phyloP scores from a whole-genome alignment of 1,139 yeast genomes.

The Protomyces macrosporus region DNA sequence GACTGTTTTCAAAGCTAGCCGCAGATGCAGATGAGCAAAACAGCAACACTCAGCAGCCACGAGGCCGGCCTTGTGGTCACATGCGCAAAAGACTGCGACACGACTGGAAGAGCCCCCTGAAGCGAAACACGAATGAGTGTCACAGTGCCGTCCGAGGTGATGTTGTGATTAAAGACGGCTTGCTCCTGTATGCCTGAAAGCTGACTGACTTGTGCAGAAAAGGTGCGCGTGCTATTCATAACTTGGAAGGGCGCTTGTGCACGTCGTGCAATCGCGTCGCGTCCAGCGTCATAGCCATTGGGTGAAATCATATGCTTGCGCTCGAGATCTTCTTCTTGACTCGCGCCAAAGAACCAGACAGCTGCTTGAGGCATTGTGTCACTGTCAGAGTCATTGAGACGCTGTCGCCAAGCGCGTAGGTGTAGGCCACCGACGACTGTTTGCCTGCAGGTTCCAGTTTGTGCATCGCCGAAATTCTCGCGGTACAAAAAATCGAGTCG shows the following conservation, averaged over 20 bases:
- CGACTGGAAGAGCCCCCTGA: not conserved
- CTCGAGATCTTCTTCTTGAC: constrained; percentile 6
- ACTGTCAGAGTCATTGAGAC: not conserved
- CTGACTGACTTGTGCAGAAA: not conserved
- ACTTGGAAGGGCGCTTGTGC: not conserved
- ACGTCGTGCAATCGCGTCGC: constrained; percentile 11
- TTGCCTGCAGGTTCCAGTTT: constrained; percentile 6
- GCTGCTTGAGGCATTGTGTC: not conserved
- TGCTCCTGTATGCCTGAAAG: not conserved
- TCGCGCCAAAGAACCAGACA: constrained; percentile 14
- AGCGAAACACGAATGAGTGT: not conserved
- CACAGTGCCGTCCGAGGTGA: not conserved
- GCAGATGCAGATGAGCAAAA: no score
- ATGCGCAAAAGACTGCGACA: no score
- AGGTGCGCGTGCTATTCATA: not conserved
- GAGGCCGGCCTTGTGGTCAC: no score
- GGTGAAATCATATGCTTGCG: not conserved
- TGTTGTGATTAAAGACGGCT: not conserved
- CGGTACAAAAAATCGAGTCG: constrained; percentile 19
- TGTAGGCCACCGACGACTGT: constrained; percentile 13
- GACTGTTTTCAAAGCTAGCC: no score
- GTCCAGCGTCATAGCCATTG: constrained; percentile 12
- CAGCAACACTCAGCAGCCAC: no score
- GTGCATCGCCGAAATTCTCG: constrained; percentile 17
- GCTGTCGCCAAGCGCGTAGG: constrained; percentile 18